These are phyloP conservation scores for Colletotrichum eremochloae DNA, from an alignment of 2,329 filamentous ascomycete species.

Conservation along the genomic window DNA sequence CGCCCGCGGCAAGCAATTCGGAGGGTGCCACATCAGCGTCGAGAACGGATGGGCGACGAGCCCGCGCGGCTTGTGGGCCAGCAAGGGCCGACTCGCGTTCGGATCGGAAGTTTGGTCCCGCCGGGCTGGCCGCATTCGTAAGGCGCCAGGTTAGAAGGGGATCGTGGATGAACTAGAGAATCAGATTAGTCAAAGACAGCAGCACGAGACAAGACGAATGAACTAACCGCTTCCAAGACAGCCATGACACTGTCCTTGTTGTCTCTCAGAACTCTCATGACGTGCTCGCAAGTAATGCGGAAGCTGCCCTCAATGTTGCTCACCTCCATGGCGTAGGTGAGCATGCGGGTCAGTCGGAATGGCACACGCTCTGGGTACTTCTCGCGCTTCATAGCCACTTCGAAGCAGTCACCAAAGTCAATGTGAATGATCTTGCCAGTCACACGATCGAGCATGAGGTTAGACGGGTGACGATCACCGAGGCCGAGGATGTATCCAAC, in stretches of 20 bases:
- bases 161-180: slow-evolving; percentile 91
- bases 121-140: slow-evolving; percentile 71
- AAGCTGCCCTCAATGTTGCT: slow-evolving; percentile 99
- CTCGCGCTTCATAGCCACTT: slow-evolving; percentile 99
- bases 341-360: slow-evolving; percentile 97
- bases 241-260: slow-evolving; percentile 99
- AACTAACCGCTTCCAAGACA: slow-evolving; percentile 92
- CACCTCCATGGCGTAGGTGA: slow-evolving; percentile 99
- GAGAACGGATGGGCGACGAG: slow-evolving; percentile 77
- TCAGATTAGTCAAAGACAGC: slow-evolving; percentile 44
- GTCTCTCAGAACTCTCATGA: slow-evolving; percentile 95
- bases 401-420: slow-evolving; percentile 99
- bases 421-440: slow-evolving; percentile 99
- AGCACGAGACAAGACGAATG: not conserved
- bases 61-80: slow-evolving; percentile 62
- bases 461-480: slow-evolving; percentile 96
- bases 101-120: slow-evolving; percentile 76
- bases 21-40: slow-evolving; percentile 72
- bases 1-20: slow-evolving; percentile 65
- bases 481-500: slow-evolving; percentile 99
- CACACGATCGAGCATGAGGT: slow-evolving; percentile 95
- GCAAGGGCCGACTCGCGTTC: slow-evolving; percentile 69
- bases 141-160: slow-evolving; percentile 98
- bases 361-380: slow-evolving; percentile 98
- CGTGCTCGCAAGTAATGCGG: slow-evolving; percentile 96